Percentiles rank a stretch among this genome's conserved stretches.
phyloP scores from a whole-genome alignment of 805 yeast species.

The Yarrowia deformans region DNA sequence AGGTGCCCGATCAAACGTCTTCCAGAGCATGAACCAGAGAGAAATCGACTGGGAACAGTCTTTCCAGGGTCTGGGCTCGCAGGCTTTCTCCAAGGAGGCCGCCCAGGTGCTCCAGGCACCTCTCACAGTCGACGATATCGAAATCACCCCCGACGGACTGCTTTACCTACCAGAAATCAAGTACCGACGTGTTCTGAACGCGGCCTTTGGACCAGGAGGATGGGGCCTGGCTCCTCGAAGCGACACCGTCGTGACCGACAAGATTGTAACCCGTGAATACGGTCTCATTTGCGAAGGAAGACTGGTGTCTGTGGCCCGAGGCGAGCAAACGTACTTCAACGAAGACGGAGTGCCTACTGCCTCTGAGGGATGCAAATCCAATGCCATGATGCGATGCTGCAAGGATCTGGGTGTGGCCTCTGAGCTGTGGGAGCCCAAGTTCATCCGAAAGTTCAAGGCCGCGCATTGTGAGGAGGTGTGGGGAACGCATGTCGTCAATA shows the following conservation, averaged over 20 bases:
- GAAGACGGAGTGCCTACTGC: conserved; percentile 92
- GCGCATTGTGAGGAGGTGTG: conserved; percentile 78
- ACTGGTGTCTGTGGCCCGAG: conserved; percentile 89
- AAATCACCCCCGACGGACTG: conserved; percentile 94
- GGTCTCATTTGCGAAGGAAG: conserved; percentile 87
- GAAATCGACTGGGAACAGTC: conserved; percentile 77
- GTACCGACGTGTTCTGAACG: conserved; percentile 85
- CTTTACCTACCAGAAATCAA: conserved; percentile 93
- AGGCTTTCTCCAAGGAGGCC: conserved; percentile 71
- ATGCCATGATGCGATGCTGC: conserved; percentile 97
- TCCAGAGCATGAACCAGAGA: conserved; percentile 45
- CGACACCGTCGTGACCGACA: conserved; percentile 76
- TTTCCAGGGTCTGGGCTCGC: conserved; percentile 82
- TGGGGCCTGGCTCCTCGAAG: conserved; percentile 98
- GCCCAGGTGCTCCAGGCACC: conserved; percentile 68
- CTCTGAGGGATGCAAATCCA: conserved; percentile 95
- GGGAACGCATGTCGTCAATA: conserved; percentile 82
- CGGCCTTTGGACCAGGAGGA: conserved; percentile 97
- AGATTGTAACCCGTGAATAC: conserved; percentile 85
- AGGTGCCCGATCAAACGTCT: neutral
- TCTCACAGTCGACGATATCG: conserved; percentile 76
- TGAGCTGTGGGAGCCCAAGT: conserved; percentile 96
- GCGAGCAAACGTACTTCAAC: conserved; percentile 91
- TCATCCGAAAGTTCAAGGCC: conserved; percentile 73
- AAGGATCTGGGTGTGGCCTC: conserved; percentile 96